A percentile compares a stretch with the other conserved stretches of the same genome.
Conservation (phyloP, 208 protist genomes). For the Phytomonas sp. region DNA sequence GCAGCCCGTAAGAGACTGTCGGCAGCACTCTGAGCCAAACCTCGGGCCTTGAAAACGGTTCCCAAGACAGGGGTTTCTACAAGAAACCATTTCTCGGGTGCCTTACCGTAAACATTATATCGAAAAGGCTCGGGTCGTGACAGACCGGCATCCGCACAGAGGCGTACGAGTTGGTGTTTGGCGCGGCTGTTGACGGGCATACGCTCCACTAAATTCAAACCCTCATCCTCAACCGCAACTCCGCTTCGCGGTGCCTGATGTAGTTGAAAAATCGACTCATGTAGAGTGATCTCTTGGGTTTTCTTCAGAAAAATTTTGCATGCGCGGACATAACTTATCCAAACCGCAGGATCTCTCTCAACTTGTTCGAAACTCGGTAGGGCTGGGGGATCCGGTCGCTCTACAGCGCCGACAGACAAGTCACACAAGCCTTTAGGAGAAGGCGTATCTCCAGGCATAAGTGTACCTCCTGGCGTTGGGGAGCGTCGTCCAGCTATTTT, state of each 20-base stretch:
- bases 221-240: slow-evolving; percentile 22
- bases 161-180: slow-evolving; percentile 18
- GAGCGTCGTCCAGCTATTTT: slow-evolving; percentile 18
- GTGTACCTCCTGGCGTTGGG: slow-evolving; percentile 21
- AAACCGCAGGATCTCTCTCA: slow-evolving; percentile 9
- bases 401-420: slow-evolving; percentile 11
- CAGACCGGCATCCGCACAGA: slow-evolving; percentile 33
- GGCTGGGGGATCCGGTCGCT: slow-evolving; percentile 11
- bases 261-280: slow-evolving; percentile 13
- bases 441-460: slow-evolving; percentile 22
- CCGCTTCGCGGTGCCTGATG: slow-evolving; percentile 17
- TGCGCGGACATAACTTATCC: slow-evolving; percentile 14
- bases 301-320: slow-evolving; percentile 18
- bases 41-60: slow-evolving; percentile 65
- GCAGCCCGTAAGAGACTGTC: slow-evolving; percentile 48
- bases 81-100: slow-evolving; percentile 29
- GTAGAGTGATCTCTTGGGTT: slow-evolving; percentile 2
- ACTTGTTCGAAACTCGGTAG: slow-evolving; percentile 11
- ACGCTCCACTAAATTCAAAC: slow-evolving; percentile 17
- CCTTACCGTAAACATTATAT: slow-evolving; percentile 25
- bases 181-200: slow-evolving; percentile 23
- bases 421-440: slow-evolving; percentile 53
- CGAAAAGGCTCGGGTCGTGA: slow-evolving; percentile 34
- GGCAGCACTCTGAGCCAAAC: slow-evolving; percentile 16
- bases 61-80: slow-evolving; percentile 36